Conservation (phyloP, 805 yeast species). For the Peterozyma xylosa region DNA sequence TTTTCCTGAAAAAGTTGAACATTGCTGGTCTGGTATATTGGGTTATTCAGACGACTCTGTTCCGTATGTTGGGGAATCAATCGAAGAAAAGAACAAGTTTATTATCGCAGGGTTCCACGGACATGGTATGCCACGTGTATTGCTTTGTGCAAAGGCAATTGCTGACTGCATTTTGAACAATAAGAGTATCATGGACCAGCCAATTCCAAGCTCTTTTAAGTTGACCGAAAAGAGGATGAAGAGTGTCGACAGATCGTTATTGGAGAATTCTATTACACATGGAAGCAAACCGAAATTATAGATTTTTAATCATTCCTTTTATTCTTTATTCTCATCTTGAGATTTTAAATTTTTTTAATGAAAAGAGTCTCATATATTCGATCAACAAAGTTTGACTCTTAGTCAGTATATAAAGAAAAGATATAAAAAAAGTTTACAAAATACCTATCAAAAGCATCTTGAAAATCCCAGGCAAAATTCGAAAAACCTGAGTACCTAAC, state of each 20-base stretch:
- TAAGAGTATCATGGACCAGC: not conserved
- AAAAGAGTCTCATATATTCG: no score
- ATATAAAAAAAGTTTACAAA: no score
- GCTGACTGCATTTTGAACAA: conserved; percentile 17
- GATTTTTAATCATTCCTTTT: no score
- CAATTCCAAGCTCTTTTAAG: conserved; percentile 16
- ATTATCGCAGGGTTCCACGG: conserved; percentile 43
- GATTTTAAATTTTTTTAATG: no score
- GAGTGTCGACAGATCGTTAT: conserved; percentile 9
- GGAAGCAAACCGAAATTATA: no score
- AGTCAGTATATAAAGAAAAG: no score
- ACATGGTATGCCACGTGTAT: conserved; percentile 44
- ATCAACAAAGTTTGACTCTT: no score
- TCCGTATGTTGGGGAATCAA: conserved; percentile 36
- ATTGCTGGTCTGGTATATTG: conserved; percentile 39
- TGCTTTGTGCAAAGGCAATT: conserved; percentile 30
- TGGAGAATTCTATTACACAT: conserved; percentile 3
- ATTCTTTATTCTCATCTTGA: no score
- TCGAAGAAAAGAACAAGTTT: conserved; percentile 21
- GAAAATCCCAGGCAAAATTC: no score
- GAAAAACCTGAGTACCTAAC: no score
- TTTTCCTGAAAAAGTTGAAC: conserved; percentile 15
- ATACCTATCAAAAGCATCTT: no score
- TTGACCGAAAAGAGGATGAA: conserved; percentile 14
- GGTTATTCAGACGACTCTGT: conserved; percentile 32